These are phyloP conservation scores for Ophiostoma novo-ulmi DNA, from an alignment of 2,329 filamentous ascomycete species.

Conservation along the genomic window DNA sequence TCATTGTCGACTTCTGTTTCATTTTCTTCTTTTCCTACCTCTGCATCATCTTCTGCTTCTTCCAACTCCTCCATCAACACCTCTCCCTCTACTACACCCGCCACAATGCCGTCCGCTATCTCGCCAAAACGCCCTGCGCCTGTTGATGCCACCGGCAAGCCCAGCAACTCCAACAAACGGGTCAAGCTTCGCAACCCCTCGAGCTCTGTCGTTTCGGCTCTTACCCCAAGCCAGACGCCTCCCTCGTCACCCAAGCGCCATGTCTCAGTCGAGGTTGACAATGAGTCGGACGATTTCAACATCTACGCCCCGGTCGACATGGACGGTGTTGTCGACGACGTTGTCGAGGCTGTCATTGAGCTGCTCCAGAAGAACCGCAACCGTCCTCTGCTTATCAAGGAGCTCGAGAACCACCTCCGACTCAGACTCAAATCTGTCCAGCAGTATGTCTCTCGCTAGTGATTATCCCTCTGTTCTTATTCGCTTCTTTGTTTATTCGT, in stretches of 20 bases:
- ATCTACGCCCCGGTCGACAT: constrained; percentile 59
- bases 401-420: constrained; percentile 75
- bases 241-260: constrained; percentile 62
- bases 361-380: constrained; percentile 88
- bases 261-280: constrained; percentile 38
- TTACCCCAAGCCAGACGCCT: constrained; percentile 56
- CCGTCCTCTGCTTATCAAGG: constrained; percentile 88
- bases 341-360: constrained; percentile 83
- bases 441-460: constrained; percentile 60
- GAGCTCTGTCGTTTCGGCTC: constrained; percentile 28
- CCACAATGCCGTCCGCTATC: constrained; percentile 31
- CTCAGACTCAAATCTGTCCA: constrained; percentile 76
- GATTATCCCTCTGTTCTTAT: not conserved
- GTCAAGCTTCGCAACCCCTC: constrained; percentile 68
- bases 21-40: not conserved
- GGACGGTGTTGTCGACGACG: constrained; percentile 85
- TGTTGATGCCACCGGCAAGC: not conserved
- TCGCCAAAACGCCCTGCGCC: constrained; percentile 26
- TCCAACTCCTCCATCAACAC: constrained; percentile 29
- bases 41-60: constrained; percentile 31
- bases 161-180: constrained; percentile 49
- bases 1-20: not conserved
- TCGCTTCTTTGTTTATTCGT: not conserved
- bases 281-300: constrained; percentile 6
- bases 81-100: constrained; percentile 18